A percentile compares a stretch with the other conserved stretches of the same genome.
Conservation (phyloP, 495 filamentous ascomycete genomes). For the Lophiotrema nucula region DNA sequence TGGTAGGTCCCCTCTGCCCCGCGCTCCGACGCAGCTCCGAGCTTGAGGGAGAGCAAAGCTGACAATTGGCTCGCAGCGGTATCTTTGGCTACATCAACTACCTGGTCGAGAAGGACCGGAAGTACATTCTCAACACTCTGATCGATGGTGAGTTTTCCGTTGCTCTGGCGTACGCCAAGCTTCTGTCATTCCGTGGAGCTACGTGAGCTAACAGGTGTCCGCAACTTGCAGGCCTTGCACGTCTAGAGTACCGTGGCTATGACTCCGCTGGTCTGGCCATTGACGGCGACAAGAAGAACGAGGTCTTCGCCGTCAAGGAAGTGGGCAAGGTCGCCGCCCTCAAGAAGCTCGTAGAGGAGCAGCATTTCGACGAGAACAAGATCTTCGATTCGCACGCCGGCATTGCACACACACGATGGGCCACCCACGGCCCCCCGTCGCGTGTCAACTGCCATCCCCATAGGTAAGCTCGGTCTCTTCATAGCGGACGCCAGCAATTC, state of each 20-base stretch:
- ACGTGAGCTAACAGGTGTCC: constrained; percentile 21
- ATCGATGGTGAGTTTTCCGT: constrained; percentile 72
- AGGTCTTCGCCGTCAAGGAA: constrained; percentile 97
- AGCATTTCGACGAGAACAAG: constrained; percentile 79
- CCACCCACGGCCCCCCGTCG: constrained; percentile 92
- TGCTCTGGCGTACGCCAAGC: not conserved
- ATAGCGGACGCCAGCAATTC: too few relatives aligned
- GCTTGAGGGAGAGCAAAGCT: constrained; percentile 3
- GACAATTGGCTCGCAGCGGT: constrained; percentile 63
- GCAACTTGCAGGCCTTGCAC: constrained; percentile 62
- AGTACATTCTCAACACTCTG: constrained; percentile 89
- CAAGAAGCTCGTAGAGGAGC: constrained; percentile 84
- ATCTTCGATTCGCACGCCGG: constrained; percentile 95
- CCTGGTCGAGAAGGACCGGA: constrained; percentile 93
- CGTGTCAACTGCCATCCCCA: constrained; percentile 97
- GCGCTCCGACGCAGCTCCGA: constrained; percentile 4
- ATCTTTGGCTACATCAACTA: constrained; percentile 98
- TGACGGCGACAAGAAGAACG: constrained; percentile 97
- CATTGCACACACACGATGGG: constrained; percentile 98
- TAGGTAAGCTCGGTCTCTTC: constrained; percentile 59
- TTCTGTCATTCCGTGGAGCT: too few relatives aligned
- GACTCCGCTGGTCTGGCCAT: constrained; percentile 95
- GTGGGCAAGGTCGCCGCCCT: constrained; percentile 98
- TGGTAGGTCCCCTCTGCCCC: constrained; percentile 28
- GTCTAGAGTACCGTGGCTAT: constrained; percentile 94